Percentiles rank a stretch among this genome's conserved stretches.
Evolutionary conservation across 2,329 filamentous ascomycete genomes (phyloP).

Genomic region (Colletotrichum cordylinicola): DNA sequence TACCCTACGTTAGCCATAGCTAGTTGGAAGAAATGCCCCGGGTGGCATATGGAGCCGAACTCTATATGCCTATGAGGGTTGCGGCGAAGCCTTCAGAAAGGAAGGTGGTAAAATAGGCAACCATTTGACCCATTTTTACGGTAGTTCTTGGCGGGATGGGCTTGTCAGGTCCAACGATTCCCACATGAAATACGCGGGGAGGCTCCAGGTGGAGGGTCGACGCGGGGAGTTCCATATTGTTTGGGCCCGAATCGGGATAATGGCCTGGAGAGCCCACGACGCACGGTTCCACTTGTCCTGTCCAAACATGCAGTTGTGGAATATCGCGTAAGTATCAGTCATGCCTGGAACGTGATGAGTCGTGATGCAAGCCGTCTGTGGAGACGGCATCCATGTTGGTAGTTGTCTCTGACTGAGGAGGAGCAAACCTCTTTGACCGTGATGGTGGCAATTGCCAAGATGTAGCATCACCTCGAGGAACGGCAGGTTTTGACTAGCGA

Average conservation of each 20-base stretch:
- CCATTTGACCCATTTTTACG: background rate
- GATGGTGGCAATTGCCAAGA: background rate
- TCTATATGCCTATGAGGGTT: background rate
- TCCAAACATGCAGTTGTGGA: background rate
- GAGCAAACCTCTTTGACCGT: background rate
- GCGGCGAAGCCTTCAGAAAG: background rate
- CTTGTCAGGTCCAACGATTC: background rate
- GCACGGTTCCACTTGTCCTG: background rate
- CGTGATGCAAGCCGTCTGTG: background rate
- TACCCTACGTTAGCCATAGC: background rate
- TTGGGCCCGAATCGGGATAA: background rate
- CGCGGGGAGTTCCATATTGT: background rate
- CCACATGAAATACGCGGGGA: background rate
- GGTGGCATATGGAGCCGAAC: background rate
- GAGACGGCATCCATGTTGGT: background rate
- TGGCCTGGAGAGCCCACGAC: background rate
- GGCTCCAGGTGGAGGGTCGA: background rate
- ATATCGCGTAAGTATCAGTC: background rate
- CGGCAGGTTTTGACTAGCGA: constrained; percentile 1
- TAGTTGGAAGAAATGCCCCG: background rate
- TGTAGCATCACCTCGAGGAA: background rate
- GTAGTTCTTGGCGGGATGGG: constrained; percentile 8
- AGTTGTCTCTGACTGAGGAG: background rate
- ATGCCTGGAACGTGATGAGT: background rate
- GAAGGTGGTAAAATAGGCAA: background rate